Conservation (phyloP, 176 grass and related monocot species). For the Oryza meyeriana region DNA sequence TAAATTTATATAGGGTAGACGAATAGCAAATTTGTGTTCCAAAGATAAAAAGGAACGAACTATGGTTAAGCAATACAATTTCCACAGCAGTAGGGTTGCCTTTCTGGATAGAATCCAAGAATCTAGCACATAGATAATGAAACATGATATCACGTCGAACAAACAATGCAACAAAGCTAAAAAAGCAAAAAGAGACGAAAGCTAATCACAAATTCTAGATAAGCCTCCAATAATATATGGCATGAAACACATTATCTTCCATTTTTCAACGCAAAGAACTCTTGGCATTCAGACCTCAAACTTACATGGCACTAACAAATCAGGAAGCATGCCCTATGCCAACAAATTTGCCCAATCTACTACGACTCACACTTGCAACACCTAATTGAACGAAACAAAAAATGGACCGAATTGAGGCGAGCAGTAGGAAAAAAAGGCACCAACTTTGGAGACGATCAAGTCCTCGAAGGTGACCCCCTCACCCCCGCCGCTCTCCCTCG, state of each 20-base stretch:
- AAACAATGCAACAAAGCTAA: not conserved
- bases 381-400: not conserved
- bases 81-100: not conserved
- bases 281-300: not conserved
- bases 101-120: not conserved
- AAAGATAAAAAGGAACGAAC: not conserved
- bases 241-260: not conserved
- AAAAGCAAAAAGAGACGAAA: not conserved
- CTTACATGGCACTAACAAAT: not conserved
- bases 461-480: constrained; percentile 67
- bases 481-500: constrained; percentile 48
- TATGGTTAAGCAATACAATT: not conserved
- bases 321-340: not conserved
- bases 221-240: not conserved
- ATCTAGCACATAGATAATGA: not conserved
- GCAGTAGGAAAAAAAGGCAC: not conserved
- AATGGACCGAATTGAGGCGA: not conserved
- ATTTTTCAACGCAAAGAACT: not conserved
- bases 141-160: not conserved
- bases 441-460: constrained; percentile 74
- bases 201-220: not conserved
- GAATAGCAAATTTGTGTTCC: not conserved
- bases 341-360: not conserved
- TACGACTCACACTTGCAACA: not conserved
- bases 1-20: not conserved